Percentiles rank a stretch among this genome's conserved stretches.
phyloP scores from a whole-genome alignment of 73 alveolate species.

The Durusdinium trenchii region DNA sequence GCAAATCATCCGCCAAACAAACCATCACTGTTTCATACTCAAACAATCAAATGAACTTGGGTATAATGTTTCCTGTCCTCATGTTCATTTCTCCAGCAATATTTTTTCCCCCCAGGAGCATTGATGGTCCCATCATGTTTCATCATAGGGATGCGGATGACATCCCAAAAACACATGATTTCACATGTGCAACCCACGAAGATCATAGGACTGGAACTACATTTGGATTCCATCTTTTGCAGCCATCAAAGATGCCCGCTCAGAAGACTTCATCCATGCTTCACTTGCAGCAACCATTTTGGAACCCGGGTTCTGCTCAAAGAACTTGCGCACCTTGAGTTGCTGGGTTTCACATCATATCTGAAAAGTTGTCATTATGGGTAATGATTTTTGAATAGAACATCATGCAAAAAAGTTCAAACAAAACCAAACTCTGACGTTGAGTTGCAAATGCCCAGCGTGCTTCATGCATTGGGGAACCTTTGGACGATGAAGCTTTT shows the following conservation, averaged over 20 bases:
- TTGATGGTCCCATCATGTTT: background rate
- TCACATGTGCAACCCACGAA: background rate
- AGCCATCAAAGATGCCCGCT: background rate
- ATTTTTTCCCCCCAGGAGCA: background rate
- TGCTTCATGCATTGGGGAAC: background rate
- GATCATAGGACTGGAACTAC: no score
- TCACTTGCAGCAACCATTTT: background rate
- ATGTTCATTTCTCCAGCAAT: background rate
- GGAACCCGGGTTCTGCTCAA: background rate
- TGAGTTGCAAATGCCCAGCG: background rate
- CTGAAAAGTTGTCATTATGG: background rate
- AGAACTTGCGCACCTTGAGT: background rate
- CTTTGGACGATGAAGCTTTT: background rate
- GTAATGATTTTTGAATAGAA: no score
- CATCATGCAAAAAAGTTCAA: background rate
- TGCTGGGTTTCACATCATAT: no score
- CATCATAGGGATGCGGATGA: background rate
- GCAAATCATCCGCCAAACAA: background rate
- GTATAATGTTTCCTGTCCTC: background rate
- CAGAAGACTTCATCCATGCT: background rate
- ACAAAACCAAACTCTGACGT: background rate
- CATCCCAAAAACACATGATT: background rate
- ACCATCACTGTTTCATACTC: no score
- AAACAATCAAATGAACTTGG: background rate
- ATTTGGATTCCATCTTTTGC: background rate